Evolutionary conservation across 1,284 basidiomycete genomes (phyloP), one percentile per base, ranked within the genome.

Genomic region (Ceratobasidium sp.): DNA sequence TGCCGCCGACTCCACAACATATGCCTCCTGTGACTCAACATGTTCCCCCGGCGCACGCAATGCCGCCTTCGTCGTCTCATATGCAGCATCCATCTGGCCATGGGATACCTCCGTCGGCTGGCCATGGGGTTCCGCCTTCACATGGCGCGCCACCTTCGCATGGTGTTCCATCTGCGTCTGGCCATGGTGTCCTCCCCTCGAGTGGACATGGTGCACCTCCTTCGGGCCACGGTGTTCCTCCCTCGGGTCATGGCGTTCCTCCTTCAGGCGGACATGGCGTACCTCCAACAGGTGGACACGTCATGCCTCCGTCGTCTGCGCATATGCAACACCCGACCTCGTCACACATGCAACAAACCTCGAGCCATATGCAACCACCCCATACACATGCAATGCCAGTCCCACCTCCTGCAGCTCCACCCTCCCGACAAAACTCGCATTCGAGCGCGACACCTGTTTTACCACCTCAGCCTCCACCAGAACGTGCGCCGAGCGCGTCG

Each of bases 371-470:
- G 23, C 74, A n/a, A 53, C 30, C 52, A 34, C 16, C 48, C 43
- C 32, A 45, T 39, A 74, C 75, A 81, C 72, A 76, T 81, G 76
- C 74, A 76, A 55, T 34, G 74, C 77, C 79, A 72, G 18, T 78
- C 73, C 14, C 62, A 53, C 72, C 21, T 50, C 65, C 73, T 16
- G 76, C 80, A 46, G 79, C 80, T 3, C 80, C 80, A 0, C 79
- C 80, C 3, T 55, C 52, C 26, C 52, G 52, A 32, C 52, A 55
- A 55, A 55, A 60, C 16, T 45, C 58, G 39, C 57, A 59, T 36
- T 58, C 55, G 3, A 36, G 16, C 6, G 32, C 57, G 3, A 14
- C 57, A 21, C n/a, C 30, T 72, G 45, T 28, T 50, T 26, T 21
- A 53, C 32, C 34, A 57, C 30, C n/a, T 28, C 8, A 34, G n/a